Evolutionary conservation across 306 rosid genomes (phyloP).

Genomic region (Acacia crassicarpa): DNA sequence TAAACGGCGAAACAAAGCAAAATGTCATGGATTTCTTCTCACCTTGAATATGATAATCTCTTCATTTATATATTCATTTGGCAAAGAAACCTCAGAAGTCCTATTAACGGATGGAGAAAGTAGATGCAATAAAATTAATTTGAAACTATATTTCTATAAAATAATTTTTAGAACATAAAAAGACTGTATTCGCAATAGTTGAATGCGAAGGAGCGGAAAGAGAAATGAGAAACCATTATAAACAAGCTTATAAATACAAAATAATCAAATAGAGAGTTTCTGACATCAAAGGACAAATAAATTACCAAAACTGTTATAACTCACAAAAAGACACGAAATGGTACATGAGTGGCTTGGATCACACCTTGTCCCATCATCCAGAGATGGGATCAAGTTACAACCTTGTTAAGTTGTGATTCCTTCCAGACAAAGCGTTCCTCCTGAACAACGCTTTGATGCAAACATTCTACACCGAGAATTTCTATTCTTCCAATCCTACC

Average conservation of each 20-base stretch:
- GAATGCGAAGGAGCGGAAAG: not conserved
- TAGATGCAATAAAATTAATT: not conserved
- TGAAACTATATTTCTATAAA: not conserved
- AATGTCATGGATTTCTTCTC: not conserved
- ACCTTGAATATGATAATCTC: not conserved
- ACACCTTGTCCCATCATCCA: constrained; percentile 41
- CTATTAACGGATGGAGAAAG: not conserved
- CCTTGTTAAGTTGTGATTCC: constrained; percentile 4
- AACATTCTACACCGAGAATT: constrained; percentile 44
- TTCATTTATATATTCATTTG: not conserved
- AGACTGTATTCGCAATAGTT: not conserved
- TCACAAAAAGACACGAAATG: constrained; percentile 22
- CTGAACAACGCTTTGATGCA: constrained; percentile 24
- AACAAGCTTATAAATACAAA: constrained; percentile 29
- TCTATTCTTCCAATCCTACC: constrained; percentile 29
- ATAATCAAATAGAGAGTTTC: constrained; percentile 27
- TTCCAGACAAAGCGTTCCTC: constrained; percentile 19
- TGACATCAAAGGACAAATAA: constrained; percentile 25
- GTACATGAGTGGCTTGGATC: constrained; percentile 26
- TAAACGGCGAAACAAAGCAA: not conserved
- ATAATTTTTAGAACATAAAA: not conserved
- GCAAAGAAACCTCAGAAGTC: not conserved
- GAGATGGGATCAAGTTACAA: constrained; percentile 21
- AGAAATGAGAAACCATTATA: not conserved
- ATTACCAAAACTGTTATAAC: constrained; percentile 43